These are phyloP conservation scores for Aspergillus melleus DNA, from an alignment of 2,329 filamentous ascomycete species.

Conservation along the genomic window DNA sequence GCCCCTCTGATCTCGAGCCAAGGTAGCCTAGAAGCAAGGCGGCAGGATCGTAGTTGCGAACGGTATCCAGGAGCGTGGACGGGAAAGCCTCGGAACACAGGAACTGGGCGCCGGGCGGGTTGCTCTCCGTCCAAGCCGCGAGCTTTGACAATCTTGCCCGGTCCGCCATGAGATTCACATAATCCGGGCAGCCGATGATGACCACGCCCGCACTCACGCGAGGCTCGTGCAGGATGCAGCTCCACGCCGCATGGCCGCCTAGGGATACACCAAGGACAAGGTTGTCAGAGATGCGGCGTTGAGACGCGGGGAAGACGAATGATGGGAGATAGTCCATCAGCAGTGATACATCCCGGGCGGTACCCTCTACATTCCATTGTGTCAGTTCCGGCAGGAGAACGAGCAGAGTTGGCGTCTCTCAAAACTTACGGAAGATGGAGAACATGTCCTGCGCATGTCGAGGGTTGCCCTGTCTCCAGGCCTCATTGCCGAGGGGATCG, in stretches of 20 bases:
- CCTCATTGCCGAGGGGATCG: conserved; percentile 66
- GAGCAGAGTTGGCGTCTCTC: not conserved
- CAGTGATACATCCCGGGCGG: conserved; percentile 70
- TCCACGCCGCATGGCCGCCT: conserved; percentile 87
- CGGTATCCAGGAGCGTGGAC: conserved; percentile 60
- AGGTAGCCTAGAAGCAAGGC: conserved; percentile 65
- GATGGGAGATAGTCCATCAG: conserved; percentile 77
- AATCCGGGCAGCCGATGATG: conserved; percentile 89
- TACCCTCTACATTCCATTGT: conserved; percentile 51
- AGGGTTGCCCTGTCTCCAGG: conserved; percentile 77
- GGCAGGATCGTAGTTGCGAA: conserved; percentile 71
- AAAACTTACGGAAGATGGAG: conserved; percentile 63
- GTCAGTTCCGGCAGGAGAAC: not conserved
- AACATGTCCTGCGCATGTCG: conserved; percentile 93
- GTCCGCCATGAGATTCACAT: conserved; percentile 74
- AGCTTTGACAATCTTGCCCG: conserved; percentile 73
- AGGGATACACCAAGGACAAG: conserved; percentile 79
- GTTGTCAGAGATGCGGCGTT: conserved; percentile 58
- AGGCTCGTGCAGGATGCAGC: conserved; percentile 74
- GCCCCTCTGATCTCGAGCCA: conserved; percentile 26
- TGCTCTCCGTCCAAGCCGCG: conserved; percentile 57
- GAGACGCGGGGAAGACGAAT: conserved; percentile 64
- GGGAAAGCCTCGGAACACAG: conserved; percentile 80
- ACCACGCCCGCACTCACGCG: conserved; percentile 76
- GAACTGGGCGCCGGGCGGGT: conserved; percentile 62